A percentile compares a stretch with the other conserved stretches of the same genome.
phyloP scores from a whole-genome alignment of 495 filamentous ascomycete genomes.

The Amorphotheca resinae region DNA sequence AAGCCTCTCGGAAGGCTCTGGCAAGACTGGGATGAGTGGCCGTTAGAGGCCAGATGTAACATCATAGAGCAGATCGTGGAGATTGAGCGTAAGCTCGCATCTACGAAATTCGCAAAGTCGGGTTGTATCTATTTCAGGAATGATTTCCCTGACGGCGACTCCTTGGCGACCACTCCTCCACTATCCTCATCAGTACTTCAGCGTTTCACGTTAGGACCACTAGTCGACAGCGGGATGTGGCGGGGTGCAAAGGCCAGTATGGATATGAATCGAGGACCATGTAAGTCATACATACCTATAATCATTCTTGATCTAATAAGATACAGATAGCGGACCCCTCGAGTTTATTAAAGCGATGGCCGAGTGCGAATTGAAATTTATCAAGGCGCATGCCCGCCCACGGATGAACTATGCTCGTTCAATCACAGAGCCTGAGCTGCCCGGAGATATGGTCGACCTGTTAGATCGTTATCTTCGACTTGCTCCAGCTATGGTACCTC shows the following conservation, averaged over 20 bases:
- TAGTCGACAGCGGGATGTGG: constrained; percentile 6
- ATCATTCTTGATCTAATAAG: constrained; percentile 5
- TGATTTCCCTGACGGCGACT: constrained; percentile 2
- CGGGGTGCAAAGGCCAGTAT: constrained; percentile 2
- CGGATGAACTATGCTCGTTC: constrained; percentile 11
- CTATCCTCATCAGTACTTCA: constrained; percentile 6
- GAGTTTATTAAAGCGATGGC: constrained; percentile 9
- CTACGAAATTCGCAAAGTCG: constrained; percentile 9
- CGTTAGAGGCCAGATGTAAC: constrained; percentile 2
- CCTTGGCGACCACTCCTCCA: constrained; percentile 3
- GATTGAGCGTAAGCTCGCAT: constrained; percentile 10
- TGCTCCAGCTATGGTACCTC: constrained; percentile 9
- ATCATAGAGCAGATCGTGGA: constrained; percentile 12
- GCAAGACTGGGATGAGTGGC: constrained; percentile 4
- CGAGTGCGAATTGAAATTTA: constrained; percentile 4
- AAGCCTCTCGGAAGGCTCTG: constrained; percentile 10
- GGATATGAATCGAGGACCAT: constrained; percentile 12
- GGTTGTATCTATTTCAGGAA: constrained; percentile 11
- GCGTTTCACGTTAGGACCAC: constrained; percentile 10
- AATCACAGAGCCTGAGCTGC: constrained; percentile 4
- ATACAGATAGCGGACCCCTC: constrained; percentile 1
- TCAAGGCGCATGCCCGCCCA: constrained; percentile 5
- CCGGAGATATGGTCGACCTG: constrained; percentile 5
- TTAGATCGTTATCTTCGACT: constrained; percentile 13
- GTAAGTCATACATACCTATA: constrained; percentile 5